Base-by-base conservation (phyloP, 2,329 filamentous ascomycete genomes). In the Gnomoniopsis sp. region DNA sequence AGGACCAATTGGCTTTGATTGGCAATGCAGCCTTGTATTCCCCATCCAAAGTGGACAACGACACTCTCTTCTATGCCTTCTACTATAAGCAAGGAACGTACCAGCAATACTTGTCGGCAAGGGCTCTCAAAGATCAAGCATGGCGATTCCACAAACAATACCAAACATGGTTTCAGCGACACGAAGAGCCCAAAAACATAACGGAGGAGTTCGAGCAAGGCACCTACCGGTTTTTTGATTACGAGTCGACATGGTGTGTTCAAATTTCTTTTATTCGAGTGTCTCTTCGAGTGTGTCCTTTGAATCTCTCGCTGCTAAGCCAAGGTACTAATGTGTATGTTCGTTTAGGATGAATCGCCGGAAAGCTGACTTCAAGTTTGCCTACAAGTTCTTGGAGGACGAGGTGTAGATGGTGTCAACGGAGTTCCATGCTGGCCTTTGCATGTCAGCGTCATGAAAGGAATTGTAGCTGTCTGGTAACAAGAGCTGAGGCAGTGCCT, bases 121-220 rank as follows among this genome's bases (percentile, higher is more conserved):
- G 96, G 75, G 91, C 95, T n/a, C 79, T 99, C 54, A 99, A 99
- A 77, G 90, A 93, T 65, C 95, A 99, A 75, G 97, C 93, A 74
- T 99, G 95, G 95, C 85, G 95, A 58, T 99, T 99, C 73, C 95
- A 99, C 77, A 99, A 99, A 80, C 95, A 98, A 74, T 99, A 99
- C 71, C 95, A 96, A 74, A 99, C 95, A 1, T 99, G 95, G 95
- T 99, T 99, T 70, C 95, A 99, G 75, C 85, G 95, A 53, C 95
- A 99, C 66, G 95, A 99, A 71, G 95, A 99, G 78, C 95, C 95
- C 19, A 99, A 99, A 80, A 93, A 88, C 67, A 99, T 99, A 70
- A 98, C 95, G 0, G 95, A 99, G 74, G 95, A 99, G 76, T 98
- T 91, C 71, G 95, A 99, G 77, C 95, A 99, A 76, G 95, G 95